Evolutionary conservation across 2,329 filamentous ascomycete genomes (phyloP), one percentile per base, ranked within the genome.

Genomic region (Didymella sp.): DNA sequence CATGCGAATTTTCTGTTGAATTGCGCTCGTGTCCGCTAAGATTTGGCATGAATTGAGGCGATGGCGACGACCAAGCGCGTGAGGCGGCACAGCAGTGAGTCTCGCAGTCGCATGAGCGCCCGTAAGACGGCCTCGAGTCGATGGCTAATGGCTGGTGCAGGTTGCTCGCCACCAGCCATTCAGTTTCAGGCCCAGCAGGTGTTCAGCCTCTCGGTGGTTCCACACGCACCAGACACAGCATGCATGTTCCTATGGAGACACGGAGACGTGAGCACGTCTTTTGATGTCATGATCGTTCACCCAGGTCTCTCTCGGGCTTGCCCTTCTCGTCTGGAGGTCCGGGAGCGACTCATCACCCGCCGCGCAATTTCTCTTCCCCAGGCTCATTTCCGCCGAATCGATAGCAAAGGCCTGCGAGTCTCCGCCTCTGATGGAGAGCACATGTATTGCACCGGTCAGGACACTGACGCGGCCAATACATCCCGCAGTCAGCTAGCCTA

Each of bases 241-340:
- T 33, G 12, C 54, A 53, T 53, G 55, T 58, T 58, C 50, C 55
- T 58, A 53, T 58, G 49, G 55, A 58, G 55, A 58, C 50, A 53
- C 45, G 55, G 55, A 37, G 40, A 40, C 44, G 22, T 17, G 49
- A 50, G 49, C 55, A 49, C 45, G 44, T 46, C 49, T 41, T 54
- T 58, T 50, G 44, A 53, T 58, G 55, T 58, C 55, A 53, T 46
- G 33, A 53, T 58, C 55, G 38, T 47, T 40, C 21, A 43, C 24
- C 37, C 19, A 37, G 17, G 31, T 24, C 38, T 43, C 30, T 51
- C 42, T 51, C 48, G 47, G 42, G 47, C 54, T 38, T 56, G 54
- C 54, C 47, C 54, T 47, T 56, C 42, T 56, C 54, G 47, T 56
- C 47, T 56, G 24, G 15, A 42, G 27, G 41, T 28, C 48, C 54